phyloP scores from a whole-genome alignment of 371 early-diverging fungal genomes.

The Rhizopus sp. region DNA sequence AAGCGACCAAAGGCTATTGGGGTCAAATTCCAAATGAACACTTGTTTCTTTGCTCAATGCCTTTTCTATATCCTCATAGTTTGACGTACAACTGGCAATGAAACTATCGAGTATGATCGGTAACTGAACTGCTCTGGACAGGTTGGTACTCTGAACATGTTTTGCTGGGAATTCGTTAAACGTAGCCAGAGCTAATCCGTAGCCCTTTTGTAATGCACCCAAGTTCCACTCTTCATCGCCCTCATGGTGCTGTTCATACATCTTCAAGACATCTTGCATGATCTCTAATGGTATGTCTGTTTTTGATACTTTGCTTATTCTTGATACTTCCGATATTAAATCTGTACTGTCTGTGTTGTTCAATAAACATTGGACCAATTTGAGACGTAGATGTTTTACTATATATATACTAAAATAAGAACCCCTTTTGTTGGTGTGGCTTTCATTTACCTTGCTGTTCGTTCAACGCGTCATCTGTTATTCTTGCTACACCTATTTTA shows the following conservation, averaged over 20 bases:
- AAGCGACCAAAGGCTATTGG: conserved; percentile 44
- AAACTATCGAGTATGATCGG: conserved; percentile 47
- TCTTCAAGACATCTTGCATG: conserved; percentile 18
- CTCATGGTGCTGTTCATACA: conserved; percentile 24
- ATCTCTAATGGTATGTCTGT: conserved; percentile 26
- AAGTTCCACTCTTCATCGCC: conserved; percentile 30
- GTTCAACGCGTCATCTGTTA: conserved; percentile 20
- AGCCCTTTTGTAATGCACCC: conserved; percentile 30
- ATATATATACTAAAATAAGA: conserved; percentile 1
- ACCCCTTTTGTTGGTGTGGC: not conserved
- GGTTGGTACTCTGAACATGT: conserved; percentile 31
- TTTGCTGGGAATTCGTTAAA: conserved; percentile 27
- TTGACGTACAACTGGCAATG: conserved; percentile 35
- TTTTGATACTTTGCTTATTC: conserved; percentile 15
- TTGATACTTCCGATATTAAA: conserved; percentile 39
- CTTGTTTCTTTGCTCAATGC: not conserved
- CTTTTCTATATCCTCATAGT: conserved; percentile 25
- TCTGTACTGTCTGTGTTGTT: conserved; percentile 39
- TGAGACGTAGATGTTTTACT: conserved; percentile 8
- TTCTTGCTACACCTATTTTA: conserved; percentile 28
- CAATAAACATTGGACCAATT: conserved; percentile 31
- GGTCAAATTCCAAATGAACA: conserved; percentile 24
- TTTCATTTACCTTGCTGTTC: conserved; percentile 10
- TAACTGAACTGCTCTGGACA: conserved; percentile 40
- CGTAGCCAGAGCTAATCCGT: conserved; percentile 36